Percentiles rank a stretch among this genome's conserved stretches.
Conservation (phyloP, 768 basidiomycete species). For the Albatrellus ellisii region DNA sequence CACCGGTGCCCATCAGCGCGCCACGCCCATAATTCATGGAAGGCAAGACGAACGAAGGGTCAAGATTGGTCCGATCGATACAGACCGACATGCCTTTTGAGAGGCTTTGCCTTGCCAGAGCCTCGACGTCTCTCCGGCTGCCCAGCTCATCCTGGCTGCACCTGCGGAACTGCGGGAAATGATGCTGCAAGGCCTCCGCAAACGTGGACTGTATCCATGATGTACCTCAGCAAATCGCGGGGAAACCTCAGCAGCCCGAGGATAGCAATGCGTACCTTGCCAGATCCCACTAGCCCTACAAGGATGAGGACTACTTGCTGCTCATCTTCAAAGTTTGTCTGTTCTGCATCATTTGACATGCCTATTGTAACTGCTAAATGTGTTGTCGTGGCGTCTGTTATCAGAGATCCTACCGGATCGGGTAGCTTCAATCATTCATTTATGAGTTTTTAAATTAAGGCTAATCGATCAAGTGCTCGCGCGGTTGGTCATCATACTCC, state of each 20-base stretch:
- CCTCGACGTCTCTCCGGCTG: slow-evolving; percentile 50
- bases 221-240: neutral
- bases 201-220: slow-evolving; percentile 39
- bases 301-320: slow-evolving; percentile 47
- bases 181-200: slow-evolving; percentile 49
- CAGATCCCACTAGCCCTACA: slow-evolving; percentile 62
- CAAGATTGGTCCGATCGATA: slow-evolving; percentile 70
- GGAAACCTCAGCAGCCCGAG: neutral
- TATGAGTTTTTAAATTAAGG: too few species aligned
- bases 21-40: neutral
- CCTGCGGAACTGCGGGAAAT: slow-evolving; percentile 48
- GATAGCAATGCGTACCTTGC: slow-evolving; percentile 35
- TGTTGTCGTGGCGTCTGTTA: too few species aligned
- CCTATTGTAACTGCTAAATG: neutral
- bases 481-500: too few species aligned
- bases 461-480: too few species aligned
- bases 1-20: neutral
- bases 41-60: slow-evolving; percentile 32
- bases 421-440: too few species aligned
- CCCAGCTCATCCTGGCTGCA: slow-evolving; percentile 80
- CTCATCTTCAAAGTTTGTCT: neutral
- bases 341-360: neutral
- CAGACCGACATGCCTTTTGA: slow-evolving; percentile 55
- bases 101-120: slow-evolving; percentile 37
- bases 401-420: too few species aligned